Conservation (phyloP, 129 eudicot species). For the Cynara cardunculus region DNA sequence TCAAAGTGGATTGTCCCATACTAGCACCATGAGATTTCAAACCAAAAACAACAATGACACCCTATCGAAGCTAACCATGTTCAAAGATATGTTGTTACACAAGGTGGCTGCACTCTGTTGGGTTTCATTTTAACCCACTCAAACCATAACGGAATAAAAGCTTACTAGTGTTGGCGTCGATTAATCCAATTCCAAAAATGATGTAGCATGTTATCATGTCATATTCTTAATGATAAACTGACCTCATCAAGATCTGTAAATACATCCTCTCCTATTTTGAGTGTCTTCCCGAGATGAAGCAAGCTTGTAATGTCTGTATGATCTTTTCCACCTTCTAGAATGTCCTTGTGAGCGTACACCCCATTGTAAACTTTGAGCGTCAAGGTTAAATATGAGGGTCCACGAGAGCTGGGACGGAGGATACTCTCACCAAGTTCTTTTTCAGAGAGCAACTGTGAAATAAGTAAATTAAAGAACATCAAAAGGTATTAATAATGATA, state of each 20-base stretch:
- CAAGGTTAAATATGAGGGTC: slow-evolving; percentile 73
- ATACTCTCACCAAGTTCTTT: slow-evolving; percentile 87
- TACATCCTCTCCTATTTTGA: slow-evolving; percentile 79
- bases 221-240: slow-evolving; percentile 11
- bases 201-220: not conserved
- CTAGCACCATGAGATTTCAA: too few species aligned
- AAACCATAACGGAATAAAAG: too few species aligned
- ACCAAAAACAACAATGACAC: too few species aligned
- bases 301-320: slow-evolving; percentile 80
- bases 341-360: slow-evolving; percentile 85
- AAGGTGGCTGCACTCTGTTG: too few species aligned
- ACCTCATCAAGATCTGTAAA: slow-evolving; percentile 89
- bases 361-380: slow-evolving; percentile 79
- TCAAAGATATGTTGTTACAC: too few species aligned
- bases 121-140: too few species aligned
- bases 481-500: not conserved
- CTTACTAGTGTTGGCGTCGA: too few species aligned
- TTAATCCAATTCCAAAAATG: not conserved
- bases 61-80: too few species aligned
- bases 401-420: slow-evolving; percentile 88
- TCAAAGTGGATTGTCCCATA: too few species aligned
- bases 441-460: slow-evolving; percentile 58
- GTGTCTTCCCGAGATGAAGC: slow-evolving; percentile 80
- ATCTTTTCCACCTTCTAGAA: slow-evolving; percentile 87
- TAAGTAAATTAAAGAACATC: slow-evolving; percentile 6